Base-by-base conservation (phyloP, 2,329 filamentous ascomycete genomes). In the Colletotrichum ledebouriae region DNA sequence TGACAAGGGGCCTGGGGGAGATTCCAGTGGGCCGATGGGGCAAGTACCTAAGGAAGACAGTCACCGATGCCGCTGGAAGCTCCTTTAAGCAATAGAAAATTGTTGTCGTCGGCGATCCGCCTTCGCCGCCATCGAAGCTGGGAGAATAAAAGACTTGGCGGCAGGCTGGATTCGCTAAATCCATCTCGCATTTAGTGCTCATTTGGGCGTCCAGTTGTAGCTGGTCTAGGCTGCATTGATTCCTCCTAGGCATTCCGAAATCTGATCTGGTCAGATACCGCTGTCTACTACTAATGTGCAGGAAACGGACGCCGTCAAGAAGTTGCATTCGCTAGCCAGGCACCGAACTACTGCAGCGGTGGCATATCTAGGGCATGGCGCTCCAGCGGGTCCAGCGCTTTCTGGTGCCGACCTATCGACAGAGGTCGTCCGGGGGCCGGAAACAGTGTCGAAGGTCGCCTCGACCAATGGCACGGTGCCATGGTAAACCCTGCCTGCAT, bases 401-500 rank as follows among this genome's bases (percentile, higher is more conserved):
- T 66, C 49, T 56, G 49, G 15, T 17, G 63, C 50, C 34, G 29
- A 63, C 52, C 34, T 44, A 55, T 56, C 34, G 49, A 59, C 20
- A 53, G 46, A 17, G 33, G 37, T 52, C 44, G 53, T 20, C 55
- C 20, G 33, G 11, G 41, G 46, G 55, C 53, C 62, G 60, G 66
- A 69, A 63, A 66, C 61, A 55, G 41, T 9, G 37, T 49, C 17
- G 49, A 39, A 49, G 52, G 56, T 55, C 33, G 39, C 29, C 25
- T 60, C 9, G 9, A 25, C 66, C 66, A 66, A 69, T 69, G 55
- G n/a, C 12, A 66, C 33, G 47, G 56, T 60, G 47, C 15, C 34
- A 49, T 56, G 44, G 11, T 15, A 13, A 49, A 47, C 61, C 53
- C 50, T 60, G 66, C 53, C 50, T 60, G 66, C 61, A 39, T 50